Conservation (phyloP, 148 eudicot genomes). For the Limonium bicolor region DNA sequence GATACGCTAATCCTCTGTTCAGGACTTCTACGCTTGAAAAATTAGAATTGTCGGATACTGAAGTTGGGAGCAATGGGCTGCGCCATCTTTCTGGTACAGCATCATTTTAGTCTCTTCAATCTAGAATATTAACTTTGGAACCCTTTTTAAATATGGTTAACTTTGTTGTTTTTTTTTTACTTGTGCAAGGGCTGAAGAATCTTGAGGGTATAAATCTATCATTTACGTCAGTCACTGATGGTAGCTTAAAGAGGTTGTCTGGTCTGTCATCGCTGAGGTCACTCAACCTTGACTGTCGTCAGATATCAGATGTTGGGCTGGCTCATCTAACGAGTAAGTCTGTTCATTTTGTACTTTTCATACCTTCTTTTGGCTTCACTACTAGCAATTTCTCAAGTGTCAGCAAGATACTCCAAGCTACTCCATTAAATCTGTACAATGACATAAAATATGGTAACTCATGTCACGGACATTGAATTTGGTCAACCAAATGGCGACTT, state of each 20-base stretch:
- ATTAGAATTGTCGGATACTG: constrained; percentile 92
- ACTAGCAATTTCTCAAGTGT: no score
- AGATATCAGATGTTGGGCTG: constrained; percentile 81
- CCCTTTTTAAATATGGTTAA: neutral
- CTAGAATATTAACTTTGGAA: neutral
- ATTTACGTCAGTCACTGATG: constrained; percentile 69
- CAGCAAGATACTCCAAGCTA: no score
- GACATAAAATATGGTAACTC: no score
- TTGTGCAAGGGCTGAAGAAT: constrained; percentile 18
- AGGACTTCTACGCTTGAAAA: constrained; percentile 64
- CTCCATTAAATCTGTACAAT: no score
- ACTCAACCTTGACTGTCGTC: constrained; percentile 83
- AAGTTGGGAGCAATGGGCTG: constrained; percentile 76
- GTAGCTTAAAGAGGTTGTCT: constrained; percentile 59
- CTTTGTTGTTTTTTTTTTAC: neutral
- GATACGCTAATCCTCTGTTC: constrained; percentile 2
- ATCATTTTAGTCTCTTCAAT: neutral
- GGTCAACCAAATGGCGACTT: no score
- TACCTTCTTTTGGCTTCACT: no score
- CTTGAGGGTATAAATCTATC: constrained; percentile 89
- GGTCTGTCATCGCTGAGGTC: constrained; percentile 77
- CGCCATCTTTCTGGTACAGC: constrained; percentile 62
- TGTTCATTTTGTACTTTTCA: neutral
- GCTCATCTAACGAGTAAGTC: constrained; percentile 74
- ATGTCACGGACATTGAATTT: no score